Evolutionary conservation across 768 basidiomycete species (phyloP).

Genomic region (Amanita muscaria): DNA sequence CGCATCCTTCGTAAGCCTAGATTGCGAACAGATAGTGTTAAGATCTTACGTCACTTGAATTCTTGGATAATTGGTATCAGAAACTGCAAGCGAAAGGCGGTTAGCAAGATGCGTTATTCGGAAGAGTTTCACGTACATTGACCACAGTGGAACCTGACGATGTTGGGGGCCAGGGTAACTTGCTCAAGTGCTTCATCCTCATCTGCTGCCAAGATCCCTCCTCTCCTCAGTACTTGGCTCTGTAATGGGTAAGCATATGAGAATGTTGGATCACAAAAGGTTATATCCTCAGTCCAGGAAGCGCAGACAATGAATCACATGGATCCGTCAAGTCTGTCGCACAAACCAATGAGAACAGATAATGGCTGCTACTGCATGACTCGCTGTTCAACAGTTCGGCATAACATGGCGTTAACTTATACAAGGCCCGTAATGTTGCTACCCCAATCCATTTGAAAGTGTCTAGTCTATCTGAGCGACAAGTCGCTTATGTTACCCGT

Average conservation of each 20-base stretch:
- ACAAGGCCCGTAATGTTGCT: conserved; percentile 70
- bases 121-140: conserved; percentile 48
- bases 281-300: conserved; percentile 70
- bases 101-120: background rate
- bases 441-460: conserved; percentile 69
- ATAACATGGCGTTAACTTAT: conserved; percentile 59
- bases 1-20: conserved; percentile 75
- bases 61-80: conserved; percentile 66
- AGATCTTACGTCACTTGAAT: conserved; percentile 57
- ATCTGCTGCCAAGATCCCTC: conserved; percentile 57
- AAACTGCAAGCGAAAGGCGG: conserved; percentile 41
- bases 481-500: conserved; percentile 21
- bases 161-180: conserved; percentile 61
- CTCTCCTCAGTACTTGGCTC: conserved; percentile 53
- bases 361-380: conserved; percentile 13
- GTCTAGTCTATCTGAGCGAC: conserved; percentile 69
- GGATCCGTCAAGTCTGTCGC: conserved; percentile 61
- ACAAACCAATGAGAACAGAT: conserved; percentile 4
- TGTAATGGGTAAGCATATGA: conserved; percentile 74
- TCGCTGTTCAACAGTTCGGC: conserved; percentile 61
- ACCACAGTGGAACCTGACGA: conserved; percentile 61
- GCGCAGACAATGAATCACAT: conserved; percentile 79
- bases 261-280: conserved; percentile 82
- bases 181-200: conserved; percentile 75
- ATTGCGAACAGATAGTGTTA: conserved; percentile 65